phyloP scores from a whole-genome alignment of 768 basidiomycete genomes.

The Dendrothele bispora region DNA sequence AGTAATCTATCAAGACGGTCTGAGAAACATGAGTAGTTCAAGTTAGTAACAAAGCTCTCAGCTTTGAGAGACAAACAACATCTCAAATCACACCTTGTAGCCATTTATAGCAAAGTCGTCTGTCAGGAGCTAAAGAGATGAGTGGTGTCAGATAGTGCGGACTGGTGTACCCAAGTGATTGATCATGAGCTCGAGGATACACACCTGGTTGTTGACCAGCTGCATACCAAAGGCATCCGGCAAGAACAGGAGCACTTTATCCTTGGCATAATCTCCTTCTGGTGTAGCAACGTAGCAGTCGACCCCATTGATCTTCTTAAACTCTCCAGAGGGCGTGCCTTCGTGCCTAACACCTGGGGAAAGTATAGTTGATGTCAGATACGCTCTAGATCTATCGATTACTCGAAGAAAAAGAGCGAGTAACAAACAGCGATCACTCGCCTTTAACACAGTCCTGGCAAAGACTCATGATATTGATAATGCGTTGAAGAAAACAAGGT shows the following conservation, averaged over 20 bases:
- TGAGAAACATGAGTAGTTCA: slow-evolving; percentile 8
- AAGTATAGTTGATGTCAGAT: no score
- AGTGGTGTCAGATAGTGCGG: no score
- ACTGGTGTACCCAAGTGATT: no score
- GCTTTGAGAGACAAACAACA: neutral
- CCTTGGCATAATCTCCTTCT: slow-evolving; percentile 45
- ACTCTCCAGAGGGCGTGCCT: no score
- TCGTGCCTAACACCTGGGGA: no score
- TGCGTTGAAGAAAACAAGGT: no score
- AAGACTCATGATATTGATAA: no score
- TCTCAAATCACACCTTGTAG: slow-evolving; percentile 30
- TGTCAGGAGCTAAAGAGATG: slow-evolving; percentile 23
- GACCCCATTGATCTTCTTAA: slow-evolving; percentile 47
- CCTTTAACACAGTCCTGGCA: no score
- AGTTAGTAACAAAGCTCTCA: neutral
- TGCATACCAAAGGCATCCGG: slow-evolving; percentile 53
- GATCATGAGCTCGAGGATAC: slow-evolving; percentile 11
- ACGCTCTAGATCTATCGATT: no score
- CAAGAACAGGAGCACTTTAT: slow-evolving; percentile 57
- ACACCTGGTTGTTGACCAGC: slow-evolving; percentile 44
- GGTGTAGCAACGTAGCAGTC: slow-evolving; percentile 56
- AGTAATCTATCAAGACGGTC: slow-evolving; percentile 42
- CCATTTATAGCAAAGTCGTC: slow-evolving; percentile 40
- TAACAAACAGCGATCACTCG: no score
- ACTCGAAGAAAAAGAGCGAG: no score